Conservation (phyloP, 1,284 basidiomycete genomes). For the Mycosarcoma mackinlayi region DNA sequence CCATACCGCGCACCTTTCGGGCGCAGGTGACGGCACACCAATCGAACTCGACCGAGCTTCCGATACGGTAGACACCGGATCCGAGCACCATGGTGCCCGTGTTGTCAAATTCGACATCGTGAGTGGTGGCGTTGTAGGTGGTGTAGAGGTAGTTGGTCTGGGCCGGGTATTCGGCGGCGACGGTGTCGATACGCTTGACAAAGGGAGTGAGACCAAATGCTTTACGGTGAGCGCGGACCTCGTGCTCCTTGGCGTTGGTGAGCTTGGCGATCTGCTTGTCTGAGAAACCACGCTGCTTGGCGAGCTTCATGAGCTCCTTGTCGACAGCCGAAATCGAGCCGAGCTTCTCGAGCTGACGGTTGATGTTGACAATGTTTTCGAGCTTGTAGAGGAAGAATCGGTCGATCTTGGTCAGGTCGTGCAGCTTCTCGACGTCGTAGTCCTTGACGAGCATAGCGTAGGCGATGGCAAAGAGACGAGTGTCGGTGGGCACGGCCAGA, state of each 20-base stretch:
- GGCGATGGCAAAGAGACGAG: slow-evolving; percentile 94
- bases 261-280: slow-evolving; percentile 90
- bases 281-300: slow-evolving; percentile 77
- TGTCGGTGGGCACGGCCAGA: slow-evolving; percentile 81
- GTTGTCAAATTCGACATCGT: slow-evolving; percentile 96
- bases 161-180: slow-evolving; percentile 98
- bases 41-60: slow-evolving; percentile 98
- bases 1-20: slow-evolving; percentile 87
- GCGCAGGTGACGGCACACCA: slow-evolving; percentile 99
- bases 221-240: slow-evolving; percentile 87
- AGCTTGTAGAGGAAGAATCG: slow-evolving; percentile 98
- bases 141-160: slow-evolving; percentile 99
- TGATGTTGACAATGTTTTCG: slow-evolving; percentile 83
- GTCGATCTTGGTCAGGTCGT: slow-evolving; percentile 97
- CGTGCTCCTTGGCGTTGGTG: slow-evolving; percentile 75
- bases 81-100: slow-evolving; percentile 99
- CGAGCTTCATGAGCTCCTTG: slow-evolving; percentile 63
- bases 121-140: slow-evolving; percentile 95
- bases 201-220: slow-evolving; percentile 89
- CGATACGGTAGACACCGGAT: slow-evolving; percentile 97
- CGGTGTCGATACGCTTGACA: slow-evolving; percentile 98
- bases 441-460: slow-evolving; percentile 95
- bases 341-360: slow-evolving; percentile 67
- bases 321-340: slow-evolving; percentile 74
- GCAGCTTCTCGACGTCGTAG: slow-evolving; percentile 88